These are phyloP conservation scores for Scedosporium minutisporum DNA, from an alignment of 2,329 filamentous ascomycete species.

Conservation along the genomic window DNA sequence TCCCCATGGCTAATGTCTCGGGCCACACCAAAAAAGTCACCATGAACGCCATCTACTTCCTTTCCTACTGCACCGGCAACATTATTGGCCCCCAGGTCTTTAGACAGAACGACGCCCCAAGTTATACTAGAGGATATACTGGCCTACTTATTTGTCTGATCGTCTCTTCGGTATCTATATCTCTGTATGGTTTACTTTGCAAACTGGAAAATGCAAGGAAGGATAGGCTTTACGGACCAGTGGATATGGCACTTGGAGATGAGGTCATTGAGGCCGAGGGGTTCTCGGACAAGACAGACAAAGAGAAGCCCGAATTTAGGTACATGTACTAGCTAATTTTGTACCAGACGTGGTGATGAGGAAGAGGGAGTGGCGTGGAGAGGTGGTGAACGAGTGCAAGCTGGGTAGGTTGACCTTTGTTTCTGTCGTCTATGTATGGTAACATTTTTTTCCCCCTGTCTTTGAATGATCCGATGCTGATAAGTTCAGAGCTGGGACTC, in stretches of 20 bases:
- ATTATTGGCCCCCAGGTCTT: constrained; percentile 38
- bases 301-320: constrained; percentile 12
- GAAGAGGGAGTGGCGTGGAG: no score
- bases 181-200: background rate
- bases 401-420: no score
- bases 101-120: constrained; percentile 30
- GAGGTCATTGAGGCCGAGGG: constrained; percentile 5
- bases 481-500: no score
- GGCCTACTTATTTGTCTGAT: constrained; percentile 36
- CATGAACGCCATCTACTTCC: constrained; percentile 33
- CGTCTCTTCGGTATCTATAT: constrained; percentile 4
- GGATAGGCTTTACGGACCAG: background rate
- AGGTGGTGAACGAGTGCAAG: no score
- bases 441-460: no score
- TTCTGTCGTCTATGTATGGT: no score
- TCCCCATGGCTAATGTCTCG: constrained; percentile 37
- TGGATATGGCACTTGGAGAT: background rate
- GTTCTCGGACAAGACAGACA: constrained; percentile 10
- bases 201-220: background rate
- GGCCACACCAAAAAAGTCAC: constrained; percentile 39
- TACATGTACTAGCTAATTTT: constrained; percentile 10
- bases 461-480: no score
- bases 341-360: no score
- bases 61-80: constrained; percentile 35
- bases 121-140: constrained; percentile 42